These are phyloP conservation scores for Annulohypoxylon bovei DNA, from an alignment of 495 filamentous ascomycete species.

Conservation along the genomic window DNA sequence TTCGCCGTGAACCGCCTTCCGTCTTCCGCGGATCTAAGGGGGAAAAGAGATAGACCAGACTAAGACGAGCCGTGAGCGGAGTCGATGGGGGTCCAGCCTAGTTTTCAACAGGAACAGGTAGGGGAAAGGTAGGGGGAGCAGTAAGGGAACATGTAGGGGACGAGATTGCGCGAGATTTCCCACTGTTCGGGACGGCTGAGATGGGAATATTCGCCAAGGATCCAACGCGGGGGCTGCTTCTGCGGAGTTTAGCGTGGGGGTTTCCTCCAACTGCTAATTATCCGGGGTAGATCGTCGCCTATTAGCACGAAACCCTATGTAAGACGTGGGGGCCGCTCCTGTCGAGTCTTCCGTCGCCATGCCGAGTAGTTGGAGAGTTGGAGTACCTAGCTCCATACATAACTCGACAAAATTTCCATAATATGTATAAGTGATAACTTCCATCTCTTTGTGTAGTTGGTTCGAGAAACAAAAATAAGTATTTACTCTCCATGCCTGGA, in stretches of 20 bases:
- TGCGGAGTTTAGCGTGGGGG: constrained; percentile 34
- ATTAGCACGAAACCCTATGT: constrained; percentile 2
- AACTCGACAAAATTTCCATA: no score
- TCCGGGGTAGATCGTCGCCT: constrained; percentile 31
- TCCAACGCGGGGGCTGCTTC: constrained; percentile 31
- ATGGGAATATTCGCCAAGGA: constrained; percentile 37
- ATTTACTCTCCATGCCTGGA: no score
- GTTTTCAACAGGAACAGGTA: constrained; percentile 60
- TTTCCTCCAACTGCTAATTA: constrained; percentile 25
- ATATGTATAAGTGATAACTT: no score
- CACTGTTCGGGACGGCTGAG: constrained; percentile 67
- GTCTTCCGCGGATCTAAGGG: constrained; percentile 20
- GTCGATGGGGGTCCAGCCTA: constrained; percentile 45
- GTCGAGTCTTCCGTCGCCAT: constrained; percentile 1
- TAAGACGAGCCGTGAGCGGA: constrained; percentile 25
- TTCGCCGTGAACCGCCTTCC: constrained; percentile 22
- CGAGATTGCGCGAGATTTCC: constrained; percentile 80
- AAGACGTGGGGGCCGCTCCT: constrained; percentile 24
- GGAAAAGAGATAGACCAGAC: constrained; percentile 16
- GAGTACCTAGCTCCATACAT: no score
- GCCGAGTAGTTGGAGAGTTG: background rate
- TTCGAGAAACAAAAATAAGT: no score
- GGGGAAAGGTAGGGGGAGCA: constrained; percentile 1
- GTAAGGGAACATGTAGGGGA: constrained; percentile 58
- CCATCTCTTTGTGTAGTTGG: no score